Percentiles rank a stretch among this genome's conserved stretches.
Conservation (phyloP, 2,329 filamentous ascomycete species). For the Boeremia lycopersici region DNA sequence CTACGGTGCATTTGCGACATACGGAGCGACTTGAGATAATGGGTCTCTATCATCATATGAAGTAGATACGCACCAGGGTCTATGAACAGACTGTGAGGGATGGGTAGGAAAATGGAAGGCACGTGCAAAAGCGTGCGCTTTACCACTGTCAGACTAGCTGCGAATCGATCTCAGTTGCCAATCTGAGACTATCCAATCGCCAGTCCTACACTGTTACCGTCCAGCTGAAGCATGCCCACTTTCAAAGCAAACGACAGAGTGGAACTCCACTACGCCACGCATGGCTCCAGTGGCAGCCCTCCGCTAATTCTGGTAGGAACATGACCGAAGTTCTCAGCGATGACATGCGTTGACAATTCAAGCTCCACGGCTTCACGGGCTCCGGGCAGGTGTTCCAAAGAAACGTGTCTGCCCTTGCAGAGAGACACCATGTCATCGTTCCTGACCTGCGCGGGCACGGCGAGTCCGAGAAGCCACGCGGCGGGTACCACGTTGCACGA, state of each 20-base stretch:
- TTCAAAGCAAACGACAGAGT: conserved; percentile 26
- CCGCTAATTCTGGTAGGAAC: conserved; percentile 24
- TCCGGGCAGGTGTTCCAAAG: conserved; percentile 28
- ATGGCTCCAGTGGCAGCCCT: conserved; percentile 10
- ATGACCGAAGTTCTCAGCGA: not conserved
- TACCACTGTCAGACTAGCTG: not conserved
- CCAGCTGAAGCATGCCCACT: conserved; percentile 16
- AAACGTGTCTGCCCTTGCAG: conserved; percentile 19
- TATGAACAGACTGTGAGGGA: too few species aligned
- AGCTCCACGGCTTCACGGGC: conserved; percentile 39
- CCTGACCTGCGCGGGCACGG: conserved; percentile 38
- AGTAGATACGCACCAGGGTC: too few species aligned
- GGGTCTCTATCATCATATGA: too few species aligned
- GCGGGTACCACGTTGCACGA: conserved; percentile 37
- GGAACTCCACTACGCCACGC: conserved; percentile 16
- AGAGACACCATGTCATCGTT: conserved; percentile 18
- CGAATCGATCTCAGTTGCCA: not conserved
- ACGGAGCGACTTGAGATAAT: too few species aligned
- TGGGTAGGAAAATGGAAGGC: not conserved
- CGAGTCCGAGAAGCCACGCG: conserved; percentile 28
- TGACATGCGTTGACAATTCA: not conserved
- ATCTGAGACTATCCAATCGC: not conserved
- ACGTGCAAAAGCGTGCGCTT: not conserved
- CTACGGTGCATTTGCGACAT: too few species aligned
- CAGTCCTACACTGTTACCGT: not conserved